A percentile compares a stretch with the other conserved stretches of the same genome.
Conservation (phyloP, 78 protist species). For the Dictyostelium capitatum region DNA sequence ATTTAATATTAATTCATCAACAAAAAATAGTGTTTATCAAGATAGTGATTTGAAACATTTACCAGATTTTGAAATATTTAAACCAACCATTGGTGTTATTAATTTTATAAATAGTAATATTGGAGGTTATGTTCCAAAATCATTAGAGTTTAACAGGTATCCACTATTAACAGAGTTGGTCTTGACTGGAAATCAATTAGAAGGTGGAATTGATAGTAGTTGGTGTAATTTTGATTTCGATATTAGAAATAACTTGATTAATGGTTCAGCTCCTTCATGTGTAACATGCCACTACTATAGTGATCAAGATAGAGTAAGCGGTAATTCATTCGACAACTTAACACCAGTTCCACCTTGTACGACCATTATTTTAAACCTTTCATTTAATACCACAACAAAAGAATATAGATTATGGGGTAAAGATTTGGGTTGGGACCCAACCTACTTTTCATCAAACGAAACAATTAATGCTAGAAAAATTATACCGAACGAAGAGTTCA, state of each 20-base stretch:
- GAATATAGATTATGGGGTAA: background rate
- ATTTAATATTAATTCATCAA: too few species aligned
- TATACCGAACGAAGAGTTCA: background rate
- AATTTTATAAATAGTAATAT: background rate
- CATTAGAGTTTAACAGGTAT: background rate
- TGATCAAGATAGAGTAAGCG: background rate
- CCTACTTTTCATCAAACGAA: too few species aligned
- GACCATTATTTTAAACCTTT: background rate
- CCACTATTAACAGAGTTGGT: background rate
- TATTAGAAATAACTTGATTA: background rate
- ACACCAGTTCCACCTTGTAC: background rate
- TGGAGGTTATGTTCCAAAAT: background rate
- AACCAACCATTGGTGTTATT: too few species aligned
- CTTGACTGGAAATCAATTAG: background rate
- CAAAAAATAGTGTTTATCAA: too few species aligned
- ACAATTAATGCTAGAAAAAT: background rate
- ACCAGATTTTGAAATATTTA: too few species aligned
- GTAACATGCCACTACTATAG: background rate
- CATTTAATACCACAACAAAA: background rate
- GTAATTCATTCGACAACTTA: background rate
- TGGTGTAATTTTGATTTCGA: background rate
- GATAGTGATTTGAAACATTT: too few species aligned
- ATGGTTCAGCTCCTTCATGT: slow-evolving; percentile 8
- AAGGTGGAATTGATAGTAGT: background rate
- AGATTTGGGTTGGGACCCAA: background rate